Base-by-base conservation (phyloP, 805 yeast species). In the Cyberlindnera meyerae region DNA sequence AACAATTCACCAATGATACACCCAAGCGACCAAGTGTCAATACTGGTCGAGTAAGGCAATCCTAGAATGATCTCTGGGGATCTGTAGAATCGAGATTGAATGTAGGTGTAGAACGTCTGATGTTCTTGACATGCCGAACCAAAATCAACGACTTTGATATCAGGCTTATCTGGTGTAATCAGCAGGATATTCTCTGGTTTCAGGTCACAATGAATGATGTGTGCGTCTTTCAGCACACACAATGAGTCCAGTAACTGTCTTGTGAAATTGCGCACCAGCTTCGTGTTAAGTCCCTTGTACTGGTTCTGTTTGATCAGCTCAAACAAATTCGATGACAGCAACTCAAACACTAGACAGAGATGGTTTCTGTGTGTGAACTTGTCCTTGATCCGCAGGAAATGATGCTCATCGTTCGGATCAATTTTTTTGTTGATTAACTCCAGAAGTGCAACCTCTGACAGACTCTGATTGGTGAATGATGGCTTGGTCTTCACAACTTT, bases 11-110 rank as follows among this genome's bases (percentile, higher is more conserved):
- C 94, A 24, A 87, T 76, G 34, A 93, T 86, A 56, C 97, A 84
- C 0, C 96, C 98, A 29, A 89, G 65, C 0, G 97, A 90, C 99
- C 99, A 93, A 78, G 90, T 87, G 58, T 90, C 98, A 36, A 93
- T 90, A 6, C 95, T 78, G 8, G 95, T 77, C 1, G 96, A 83
- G 55, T 93, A 90, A 5, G 96, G 95, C 29, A 90, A 66, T 0
- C 98, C 97, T 15, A 90, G 63, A 3, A 93, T 76, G 15, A 90
- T 95, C 58, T 90, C 98, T 0, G 98, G 98, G 2, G 95, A 84
- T 44, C 98, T 71, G 62, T 90, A 90, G 54, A 89, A 89, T 41
- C 97, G 67, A 5, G 95, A 84, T 60, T 89, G 97, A 47, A 89
- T 85, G 55, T 89, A 89, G 0, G 97, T 82, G 63, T 86, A 89